A percentile compares a stretch with the other conserved stretches of the same genome.
Evolutionary conservation across 768 basidiomycete genomes (phyloP).

Genomic region (Hypsizygus marmoreus): DNA sequence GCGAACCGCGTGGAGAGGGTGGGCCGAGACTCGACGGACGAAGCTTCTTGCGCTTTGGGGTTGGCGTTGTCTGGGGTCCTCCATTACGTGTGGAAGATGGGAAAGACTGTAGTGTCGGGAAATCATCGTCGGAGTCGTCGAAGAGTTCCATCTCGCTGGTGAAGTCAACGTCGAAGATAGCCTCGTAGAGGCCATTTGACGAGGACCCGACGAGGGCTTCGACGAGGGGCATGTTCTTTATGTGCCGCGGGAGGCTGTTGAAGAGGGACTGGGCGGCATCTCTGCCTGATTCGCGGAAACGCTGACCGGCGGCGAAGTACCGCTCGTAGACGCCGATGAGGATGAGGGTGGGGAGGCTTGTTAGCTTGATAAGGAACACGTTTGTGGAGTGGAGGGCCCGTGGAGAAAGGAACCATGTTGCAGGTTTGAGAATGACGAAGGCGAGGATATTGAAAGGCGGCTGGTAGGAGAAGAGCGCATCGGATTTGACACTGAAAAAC

Average conservation of each 20-base stretch:
- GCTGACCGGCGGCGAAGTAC: constrained; percentile 53
- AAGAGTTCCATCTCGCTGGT: constrained; percentile 51
- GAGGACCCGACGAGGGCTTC: constrained; percentile 77
- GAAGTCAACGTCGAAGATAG: constrained; percentile 75
- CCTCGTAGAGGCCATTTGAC: constrained; percentile 68
- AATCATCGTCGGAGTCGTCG: constrained; percentile 48
- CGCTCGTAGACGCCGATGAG: constrained; percentile 82
- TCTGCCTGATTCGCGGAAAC: constrained; percentile 51
- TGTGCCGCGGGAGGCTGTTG: constrained; percentile 65
- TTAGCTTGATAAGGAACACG: constrained; percentile 83
- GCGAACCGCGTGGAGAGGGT: constrained; percentile 22
- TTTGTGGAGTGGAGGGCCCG: constrained; percentile 81
- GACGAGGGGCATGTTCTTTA: constrained; percentile 73
- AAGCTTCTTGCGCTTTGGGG: constrained; percentile 25
- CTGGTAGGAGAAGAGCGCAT: constrained; percentile 89
- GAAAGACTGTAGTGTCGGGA: constrained; percentile 37
- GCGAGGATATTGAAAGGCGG: constrained; percentile 89
- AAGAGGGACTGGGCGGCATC: constrained; percentile 59
- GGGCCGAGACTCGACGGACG: constrained; percentile 23
- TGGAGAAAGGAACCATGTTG: constrained; percentile 73
- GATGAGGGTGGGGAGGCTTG: constrained; percentile 80
- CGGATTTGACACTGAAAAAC: constrained; percentile 71
- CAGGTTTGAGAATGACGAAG: constrained; percentile 76
- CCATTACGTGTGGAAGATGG: constrained; percentile 38
- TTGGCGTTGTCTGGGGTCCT: constrained; percentile 16